Conservation (phyloP, 306 rosid species). For the Inga laurina region DNA sequence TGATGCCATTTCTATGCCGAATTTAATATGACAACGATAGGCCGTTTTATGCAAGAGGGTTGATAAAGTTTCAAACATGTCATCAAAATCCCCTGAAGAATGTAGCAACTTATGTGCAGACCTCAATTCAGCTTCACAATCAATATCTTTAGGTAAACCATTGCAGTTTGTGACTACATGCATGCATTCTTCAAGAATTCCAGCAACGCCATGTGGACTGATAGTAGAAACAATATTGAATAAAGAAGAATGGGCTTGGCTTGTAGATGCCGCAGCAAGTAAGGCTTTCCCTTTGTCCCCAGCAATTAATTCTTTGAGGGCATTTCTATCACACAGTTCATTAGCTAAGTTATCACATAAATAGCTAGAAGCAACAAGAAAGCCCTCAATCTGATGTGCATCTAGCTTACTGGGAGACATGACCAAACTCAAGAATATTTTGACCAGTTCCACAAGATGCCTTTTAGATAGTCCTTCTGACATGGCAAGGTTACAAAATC, state of each 20-base stretch:
- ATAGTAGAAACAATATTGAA: slow-evolving; percentile 65
- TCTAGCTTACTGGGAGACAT: slow-evolving; percentile 56
- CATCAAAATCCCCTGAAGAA: slow-evolving; percentile 69
- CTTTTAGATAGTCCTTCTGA: slow-evolving; percentile 72
- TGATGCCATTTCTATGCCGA: slow-evolving; percentile 60
- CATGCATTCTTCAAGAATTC: slow-evolving; percentile 69
- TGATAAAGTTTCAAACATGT: slow-evolving; percentile 69
- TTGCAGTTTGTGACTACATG: slow-evolving; percentile 58
- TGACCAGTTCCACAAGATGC: slow-evolving; percentile 69
- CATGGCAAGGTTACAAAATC: slow-evolving; percentile 70
- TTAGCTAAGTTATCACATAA: slow-evolving; percentile 54
- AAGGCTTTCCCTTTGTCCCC: slow-evolving; percentile 63
- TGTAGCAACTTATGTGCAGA: slow-evolving; percentile 79
- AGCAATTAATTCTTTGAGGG: slow-evolving; percentile 62
- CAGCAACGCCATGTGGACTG: slow-evolving; percentile 60
- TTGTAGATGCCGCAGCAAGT: slow-evolving; percentile 55
- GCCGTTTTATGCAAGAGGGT: slow-evolving; percentile 73
- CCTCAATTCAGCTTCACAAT: slow-evolving; percentile 76
- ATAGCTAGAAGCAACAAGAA: slow-evolving; percentile 66
- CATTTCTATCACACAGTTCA: slow-evolving; percentile 50
- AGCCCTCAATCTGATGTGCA: slow-evolving; percentile 64
- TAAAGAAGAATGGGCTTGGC: slow-evolving; percentile 69
- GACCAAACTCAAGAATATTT: slow-evolving; percentile 56
- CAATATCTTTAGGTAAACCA: slow-evolving; percentile 72
- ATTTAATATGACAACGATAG: slow-evolving; percentile 77